Evolutionary conservation across 1,139 yeast genomes (phyloP).

Genomic region (Kazachstania sp.): DNA sequence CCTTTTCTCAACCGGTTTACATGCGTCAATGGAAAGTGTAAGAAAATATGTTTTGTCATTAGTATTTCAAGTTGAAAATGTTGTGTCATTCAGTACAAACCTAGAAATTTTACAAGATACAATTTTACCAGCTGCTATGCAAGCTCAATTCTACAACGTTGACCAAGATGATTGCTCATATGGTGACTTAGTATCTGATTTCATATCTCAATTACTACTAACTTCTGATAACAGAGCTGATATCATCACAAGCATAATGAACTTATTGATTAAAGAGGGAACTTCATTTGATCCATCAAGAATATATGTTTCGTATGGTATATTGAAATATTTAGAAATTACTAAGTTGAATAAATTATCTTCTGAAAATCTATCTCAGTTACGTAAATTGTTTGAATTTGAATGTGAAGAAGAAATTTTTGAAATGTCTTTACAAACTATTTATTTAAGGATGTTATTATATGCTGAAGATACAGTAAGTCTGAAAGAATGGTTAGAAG

Average conservation of each 20-base stretch:
- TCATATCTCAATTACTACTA: conserved; percentile 40
- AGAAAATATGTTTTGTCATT: conserved; percentile 54
- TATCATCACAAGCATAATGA: conserved; percentile 34
- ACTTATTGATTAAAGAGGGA: conserved; percentile 40
- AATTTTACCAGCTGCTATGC: conserved; percentile 56
- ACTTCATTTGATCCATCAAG: conserved; percentile 66
- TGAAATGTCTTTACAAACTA: conserved; percentile 43
- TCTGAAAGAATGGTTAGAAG: conserved; percentile 26
- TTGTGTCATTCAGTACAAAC: conserved; percentile 43
- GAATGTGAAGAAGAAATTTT: conserved; percentile 54
- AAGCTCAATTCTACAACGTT: conserved; percentile 50
- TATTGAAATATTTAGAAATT: conserved; percentile 43
- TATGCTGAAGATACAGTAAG: conserved; percentile 28
- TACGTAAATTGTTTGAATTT: conserved; percentile 43
- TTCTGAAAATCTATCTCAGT: conserved; percentile 18
- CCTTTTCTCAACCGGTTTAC: conserved; percentile 65
- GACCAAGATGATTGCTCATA: conserved; percentile 42
- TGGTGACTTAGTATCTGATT: conserved; percentile 45
- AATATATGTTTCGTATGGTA: conserved; percentile 51
- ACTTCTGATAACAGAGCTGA: conserved; percentile 31
- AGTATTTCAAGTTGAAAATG: conserved; percentile 43
- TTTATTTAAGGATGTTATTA: conserved; percentile 41
- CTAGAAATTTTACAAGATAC: conserved; percentile 39
- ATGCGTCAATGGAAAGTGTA: conserved; percentile 73
- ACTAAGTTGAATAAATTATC: conserved; percentile 18